These are phyloP conservation scores for Lactifluus volemus DNA, from an alignment of 768 basidiomycete species.

Conservation along the genomic window DNA sequence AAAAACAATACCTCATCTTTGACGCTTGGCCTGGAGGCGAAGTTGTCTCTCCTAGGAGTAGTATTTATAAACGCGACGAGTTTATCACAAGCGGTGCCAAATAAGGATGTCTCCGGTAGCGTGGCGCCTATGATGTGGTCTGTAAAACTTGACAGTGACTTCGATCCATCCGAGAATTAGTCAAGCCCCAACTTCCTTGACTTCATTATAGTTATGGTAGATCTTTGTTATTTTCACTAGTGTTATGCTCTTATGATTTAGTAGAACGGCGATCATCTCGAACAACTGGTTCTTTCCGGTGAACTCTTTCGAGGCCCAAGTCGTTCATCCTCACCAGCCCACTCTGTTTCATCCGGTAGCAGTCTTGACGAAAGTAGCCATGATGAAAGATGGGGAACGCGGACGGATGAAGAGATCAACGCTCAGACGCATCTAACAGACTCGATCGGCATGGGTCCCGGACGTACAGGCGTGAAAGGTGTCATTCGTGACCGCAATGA, in stretches of 20 bases:
- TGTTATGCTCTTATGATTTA: not conserved
- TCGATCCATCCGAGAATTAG: not conserved
- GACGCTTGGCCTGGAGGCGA: not conserved
- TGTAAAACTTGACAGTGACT: not conserved
- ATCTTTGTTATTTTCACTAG: not conserved
- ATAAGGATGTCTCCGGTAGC: not conserved
- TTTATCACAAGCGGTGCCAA: not conserved
- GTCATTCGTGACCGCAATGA: constrained; percentile 78
- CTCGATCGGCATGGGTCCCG: constrained; percentile 79
- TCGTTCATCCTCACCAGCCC: constrained; percentile 58
- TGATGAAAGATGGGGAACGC: constrained; percentile 28
- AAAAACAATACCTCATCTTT: not conserved
- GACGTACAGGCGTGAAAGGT: constrained; percentile 82
- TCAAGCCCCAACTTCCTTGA: not conserved
- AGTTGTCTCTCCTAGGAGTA: not conserved
- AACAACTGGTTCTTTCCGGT: constrained; percentile 69
- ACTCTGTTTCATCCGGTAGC: constrained; percentile 42
- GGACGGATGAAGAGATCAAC: constrained; percentile 33
- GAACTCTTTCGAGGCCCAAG: constrained; percentile 51
- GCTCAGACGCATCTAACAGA: constrained; percentile 35
- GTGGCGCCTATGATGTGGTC: not conserved
- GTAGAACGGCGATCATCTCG: constrained; percentile 31
- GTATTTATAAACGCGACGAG: no score
- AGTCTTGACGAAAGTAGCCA: constrained; percentile 48
- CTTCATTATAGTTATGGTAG: constrained; percentile 2